Evolutionary conservation across 495 filamentous ascomycete genomes (phyloP).

Genomic region (Xylaria castorea): DNA sequence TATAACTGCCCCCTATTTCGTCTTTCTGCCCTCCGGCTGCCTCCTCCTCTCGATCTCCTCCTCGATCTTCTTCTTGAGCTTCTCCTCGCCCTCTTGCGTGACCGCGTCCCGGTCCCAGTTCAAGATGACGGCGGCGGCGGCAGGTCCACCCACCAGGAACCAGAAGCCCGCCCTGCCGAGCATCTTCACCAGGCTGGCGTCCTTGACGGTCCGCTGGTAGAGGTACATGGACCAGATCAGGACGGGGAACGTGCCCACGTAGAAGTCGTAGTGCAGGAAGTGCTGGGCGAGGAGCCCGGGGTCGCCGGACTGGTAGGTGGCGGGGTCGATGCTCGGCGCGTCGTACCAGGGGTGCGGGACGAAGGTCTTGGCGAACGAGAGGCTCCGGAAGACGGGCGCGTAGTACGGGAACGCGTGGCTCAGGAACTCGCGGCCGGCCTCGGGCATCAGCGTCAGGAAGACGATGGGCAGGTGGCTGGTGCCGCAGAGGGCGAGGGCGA

Average conservation of each 20-base stretch:
- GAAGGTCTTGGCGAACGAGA: slow-evolving; percentile 47
- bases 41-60: slow-evolving; percentile 27
- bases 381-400: slow-evolving; percentile 49
- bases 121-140: slow-evolving; percentile 57
- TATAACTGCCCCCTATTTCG: background rate
- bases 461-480: slow-evolving; percentile 51
- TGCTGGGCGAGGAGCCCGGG: slow-evolving; percentile 58
- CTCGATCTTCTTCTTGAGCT: slow-evolving; percentile 30
- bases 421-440: slow-evolving; percentile 35
- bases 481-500: slow-evolving; percentile 56
- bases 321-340: slow-evolving; percentile 34
- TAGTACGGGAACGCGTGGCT: slow-evolving; percentile 50
- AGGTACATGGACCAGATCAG: slow-evolving; percentile 63
- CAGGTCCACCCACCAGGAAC: slow-evolving; percentile 56
- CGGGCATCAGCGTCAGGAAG: slow-evolving; percentile 54
- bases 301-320: slow-evolving; percentile 43
- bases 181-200: slow-evolving; percentile 42
- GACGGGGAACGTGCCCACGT: slow-evolving; percentile 58
- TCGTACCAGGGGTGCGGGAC: slow-evolving; percentile 35
- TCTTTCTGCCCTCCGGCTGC: background rate
- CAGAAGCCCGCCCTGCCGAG: slow-evolving; percentile 50
- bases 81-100: slow-evolving; percentile 40
- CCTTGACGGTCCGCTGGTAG: slow-evolving; percentile 45
- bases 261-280: slow-evolving; percentile 66
- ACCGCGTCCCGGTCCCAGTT: slow-evolving; percentile 66